phyloP scores from a whole-genome alignment of 2,329 filamentous ascomycete genomes.

The Zymoseptoria tritici region DNA sequence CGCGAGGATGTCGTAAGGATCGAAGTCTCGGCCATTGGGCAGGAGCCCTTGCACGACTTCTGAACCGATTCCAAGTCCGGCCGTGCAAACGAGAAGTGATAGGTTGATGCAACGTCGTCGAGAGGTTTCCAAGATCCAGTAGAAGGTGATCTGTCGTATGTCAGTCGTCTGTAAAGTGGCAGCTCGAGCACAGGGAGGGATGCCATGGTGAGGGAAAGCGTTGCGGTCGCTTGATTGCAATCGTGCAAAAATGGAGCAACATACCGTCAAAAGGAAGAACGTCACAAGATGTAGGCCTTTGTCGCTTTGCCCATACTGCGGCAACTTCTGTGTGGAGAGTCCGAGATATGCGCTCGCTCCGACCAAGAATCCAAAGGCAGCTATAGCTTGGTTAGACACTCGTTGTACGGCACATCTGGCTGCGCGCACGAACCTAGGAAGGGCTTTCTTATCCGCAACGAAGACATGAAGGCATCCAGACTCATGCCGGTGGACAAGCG shows the following conservation, averaged over 20 bases:
- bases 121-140: conserved; percentile 92
- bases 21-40: conserved; percentile 54
- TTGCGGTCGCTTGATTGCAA: neutral
- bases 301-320: conserved; percentile 64
- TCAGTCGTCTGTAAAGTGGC: neutral
- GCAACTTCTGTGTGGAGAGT: conserved; percentile 54
- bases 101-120: conserved; percentile 78
- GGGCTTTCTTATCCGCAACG: conserved; percentile 50
- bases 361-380: conserved; percentile 53
- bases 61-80: conserved; percentile 62
- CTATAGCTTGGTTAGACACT: conserved; percentile 21
- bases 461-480: conserved; percentile 25
- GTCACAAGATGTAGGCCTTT: conserved; percentile 80
- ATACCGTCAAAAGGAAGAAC: conserved; percentile 80
- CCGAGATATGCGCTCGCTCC: conserved; percentile 68
- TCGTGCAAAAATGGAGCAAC: conserved; percentile 4
- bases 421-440: neutral
- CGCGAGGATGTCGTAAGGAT: conserved; percentile 78
- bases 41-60: conserved; percentile 70
- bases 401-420: neutral
- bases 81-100: conserved; percentile 72
- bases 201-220: neutral
- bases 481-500: neutral
- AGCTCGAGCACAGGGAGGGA: neutral
- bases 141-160: conserved; percentile 51